phyloP scores from a whole-genome alignment of 768 basidiomycete genomes.

The Wakefieldia striispora region DNA sequence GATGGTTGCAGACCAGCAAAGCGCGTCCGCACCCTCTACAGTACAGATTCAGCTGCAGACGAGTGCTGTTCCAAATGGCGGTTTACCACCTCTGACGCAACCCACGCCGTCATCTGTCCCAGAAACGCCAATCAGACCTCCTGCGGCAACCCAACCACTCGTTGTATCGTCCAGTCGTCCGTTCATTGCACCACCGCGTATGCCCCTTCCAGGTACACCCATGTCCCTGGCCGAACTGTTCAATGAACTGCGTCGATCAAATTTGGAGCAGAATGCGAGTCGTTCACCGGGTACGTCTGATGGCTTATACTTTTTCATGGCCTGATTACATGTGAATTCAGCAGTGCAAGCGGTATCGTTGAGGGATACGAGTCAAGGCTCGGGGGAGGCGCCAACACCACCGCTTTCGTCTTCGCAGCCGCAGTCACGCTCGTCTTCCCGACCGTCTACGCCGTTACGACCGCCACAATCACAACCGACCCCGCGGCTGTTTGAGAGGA shows the following conservation, averaged over 20 bases:
- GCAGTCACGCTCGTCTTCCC: background rate
- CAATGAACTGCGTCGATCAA: conserved; percentile 19
- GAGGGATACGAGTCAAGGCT: too few relatives aligned
- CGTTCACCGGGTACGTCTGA: background rate
- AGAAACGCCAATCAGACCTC: background rate
- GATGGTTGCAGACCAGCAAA: background rate
- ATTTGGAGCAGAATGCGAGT: background rate
- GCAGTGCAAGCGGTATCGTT: too few relatives aligned
- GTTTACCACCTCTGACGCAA: background rate
- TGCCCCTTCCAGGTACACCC: conserved; percentile 10
- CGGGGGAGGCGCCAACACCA: too few relatives aligned
- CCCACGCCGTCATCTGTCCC: background rate
- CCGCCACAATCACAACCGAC: background rate
- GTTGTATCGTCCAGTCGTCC: conserved; percentile 5
- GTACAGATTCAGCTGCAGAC: background rate
- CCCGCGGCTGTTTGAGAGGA: background rate
- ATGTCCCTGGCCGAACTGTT: conserved; percentile 22
- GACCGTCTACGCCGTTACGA: background rate
- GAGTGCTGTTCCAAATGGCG: background rate
- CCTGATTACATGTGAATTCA: too few relatives aligned
- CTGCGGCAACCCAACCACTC: conserved; percentile 1
- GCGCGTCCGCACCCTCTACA: background rate
- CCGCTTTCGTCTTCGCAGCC: too few relatives aligned
- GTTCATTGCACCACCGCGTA: conserved; percentile 24
- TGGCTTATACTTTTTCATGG: too few relatives aligned